Evolutionary conservation across 345 rosid genomes (phyloP).

Genomic region (Conringia planisiliqua): DNA sequence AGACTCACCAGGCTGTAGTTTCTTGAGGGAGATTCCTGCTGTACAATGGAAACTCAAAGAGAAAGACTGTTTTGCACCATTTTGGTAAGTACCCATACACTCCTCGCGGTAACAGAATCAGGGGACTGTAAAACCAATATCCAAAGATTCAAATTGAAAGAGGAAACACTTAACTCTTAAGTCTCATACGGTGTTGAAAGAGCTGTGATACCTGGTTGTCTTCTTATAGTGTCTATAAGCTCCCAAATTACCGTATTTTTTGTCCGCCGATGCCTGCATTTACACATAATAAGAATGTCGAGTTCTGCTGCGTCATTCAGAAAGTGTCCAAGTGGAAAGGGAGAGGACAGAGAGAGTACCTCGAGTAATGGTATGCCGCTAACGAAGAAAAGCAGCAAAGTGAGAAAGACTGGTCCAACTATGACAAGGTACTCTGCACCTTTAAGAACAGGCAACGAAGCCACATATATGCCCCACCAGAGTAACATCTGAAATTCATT

Average conservation of each 20-base stretch:
- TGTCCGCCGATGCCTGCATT: slow-evolving; percentile 76
- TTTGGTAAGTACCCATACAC: slow-evolving; percentile 64
- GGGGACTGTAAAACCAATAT: slow-evolving; percentile 62
- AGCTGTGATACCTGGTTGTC: slow-evolving; percentile 57
- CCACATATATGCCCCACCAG: slow-evolving; percentile 90
- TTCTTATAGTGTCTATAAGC: slow-evolving; percentile 68
- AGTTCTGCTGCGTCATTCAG: background rate
- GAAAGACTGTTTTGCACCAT: slow-evolving; percentile 64
- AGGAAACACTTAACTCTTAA: background rate
- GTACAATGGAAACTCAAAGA: slow-evolving; percentile 81
- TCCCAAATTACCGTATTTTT: slow-evolving; percentile 61
- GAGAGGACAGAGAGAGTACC: slow-evolving; percentile 42
- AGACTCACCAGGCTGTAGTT: slow-evolving; percentile 59
- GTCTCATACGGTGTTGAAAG: background rate
- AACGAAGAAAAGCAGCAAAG: slow-evolving; percentile 73
- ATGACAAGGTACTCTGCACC: slow-evolving; percentile 85
- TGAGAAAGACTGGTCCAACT: slow-evolving; percentile 78
- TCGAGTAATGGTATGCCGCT: slow-evolving; percentile 95
- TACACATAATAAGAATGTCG: slow-evolving; percentile 1
- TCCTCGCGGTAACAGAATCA: slow-evolving; percentile 61
- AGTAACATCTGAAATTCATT: slow-evolving; percentile 57
- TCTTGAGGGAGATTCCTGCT: slow-evolving; percentile 66
- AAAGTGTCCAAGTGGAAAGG: background rate
- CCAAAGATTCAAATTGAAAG: slow-evolving; percentile 6
- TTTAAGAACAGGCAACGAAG: slow-evolving; percentile 65